Base-by-base conservation (phyloP, 2,329 filamentous ascomycete species). In the Cladophialophora immunda region DNA sequence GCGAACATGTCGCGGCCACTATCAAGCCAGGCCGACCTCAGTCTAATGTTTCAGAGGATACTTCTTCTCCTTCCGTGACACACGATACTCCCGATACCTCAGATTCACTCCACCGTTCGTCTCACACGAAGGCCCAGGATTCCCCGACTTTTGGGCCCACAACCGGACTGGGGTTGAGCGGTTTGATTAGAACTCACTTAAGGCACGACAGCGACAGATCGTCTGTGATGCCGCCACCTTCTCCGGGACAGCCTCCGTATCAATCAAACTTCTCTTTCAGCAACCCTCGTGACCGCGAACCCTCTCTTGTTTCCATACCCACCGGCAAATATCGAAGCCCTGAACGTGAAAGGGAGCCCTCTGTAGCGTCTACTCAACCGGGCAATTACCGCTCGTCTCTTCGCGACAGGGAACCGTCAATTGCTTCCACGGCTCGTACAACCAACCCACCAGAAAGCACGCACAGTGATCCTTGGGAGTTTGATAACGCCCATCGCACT, bases 141-240 rank as follows among this genome's bases (percentile, higher is more conserved):
- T 97, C 93, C 0, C 93, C 94, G 0, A 96, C 92, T 0, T 81
- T 97, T 5, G 91, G 91, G 1, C 90, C 91, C 0, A 65, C 61
- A 4, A 63, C 70, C n/a, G 79, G 78, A 2, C 71, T 79, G 19
- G 93, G 92, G 0, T 83, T 97, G 17, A 94, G 90, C 73, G 91
- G 91, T 1, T 86, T 97, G 82, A 89, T 97, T 54, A 88, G 91
- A 34, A 90, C 94, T 68, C 95, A 98, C 81, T 81, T 98, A 47
- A 89, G 95, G 58, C 88, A 88, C 36, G 88, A 90, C 70, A 98
- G 94, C 79, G 90, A 90, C 66, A 86, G 88, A 15, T 98, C 94
- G 0, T 96, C 93, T 0, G 84, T 95, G 29, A 93, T 92, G 71
- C 87, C 86, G 29, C 80, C 80, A 64, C 80, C 79, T 27, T 81